Evolutionary conservation across 176 grass and related monocot genomes (phyloP).

Genomic region (Microstegium vimineum): DNA sequence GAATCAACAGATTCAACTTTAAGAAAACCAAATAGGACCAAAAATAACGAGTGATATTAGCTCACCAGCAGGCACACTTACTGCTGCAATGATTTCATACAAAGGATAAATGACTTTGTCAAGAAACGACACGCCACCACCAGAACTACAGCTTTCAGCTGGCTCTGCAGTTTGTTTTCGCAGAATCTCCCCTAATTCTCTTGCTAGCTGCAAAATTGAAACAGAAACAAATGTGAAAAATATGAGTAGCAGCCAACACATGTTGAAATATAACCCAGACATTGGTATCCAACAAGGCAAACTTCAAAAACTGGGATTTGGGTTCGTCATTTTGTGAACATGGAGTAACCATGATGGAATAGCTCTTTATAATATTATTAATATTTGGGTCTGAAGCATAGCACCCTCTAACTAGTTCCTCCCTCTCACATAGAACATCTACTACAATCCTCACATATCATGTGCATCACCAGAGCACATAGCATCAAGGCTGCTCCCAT

Average conservation of each 20-base stretch:
- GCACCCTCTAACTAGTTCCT: neutral
- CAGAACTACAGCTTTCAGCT: slow-evolving; percentile 65
- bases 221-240: slow-evolving; percentile 4
- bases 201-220: slow-evolving; percentile 59
- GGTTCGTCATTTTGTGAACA: neutral
- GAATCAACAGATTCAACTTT: slow-evolving; percentile 15
- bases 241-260: neutral
- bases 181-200: slow-evolving; percentile 75
- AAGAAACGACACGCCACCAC: slow-evolving; percentile 73
- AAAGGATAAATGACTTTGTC: slow-evolving; percentile 78
- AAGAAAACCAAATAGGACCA: slow-evolving; percentile 13
- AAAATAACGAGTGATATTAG: slow-evolving; percentile 12
- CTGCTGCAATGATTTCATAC: slow-evolving; percentile 72
- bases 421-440: neutral
- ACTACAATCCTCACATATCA: neutral
- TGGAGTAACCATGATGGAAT: neutral
- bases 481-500: neutral
- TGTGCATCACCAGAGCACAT: neutral
- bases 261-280: neutral
- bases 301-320: neutral
- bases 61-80: slow-evolving; percentile 37
- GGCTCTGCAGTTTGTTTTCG: slow-evolving; percentile 42
- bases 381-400: neutral
- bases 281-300: neutral
- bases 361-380: neutral